These are phyloP conservation scores for Trichoderma atroviride DNA, from an alignment of 2,329 filamentous ascomycete genomes.

Conservation along the genomic window DNA sequence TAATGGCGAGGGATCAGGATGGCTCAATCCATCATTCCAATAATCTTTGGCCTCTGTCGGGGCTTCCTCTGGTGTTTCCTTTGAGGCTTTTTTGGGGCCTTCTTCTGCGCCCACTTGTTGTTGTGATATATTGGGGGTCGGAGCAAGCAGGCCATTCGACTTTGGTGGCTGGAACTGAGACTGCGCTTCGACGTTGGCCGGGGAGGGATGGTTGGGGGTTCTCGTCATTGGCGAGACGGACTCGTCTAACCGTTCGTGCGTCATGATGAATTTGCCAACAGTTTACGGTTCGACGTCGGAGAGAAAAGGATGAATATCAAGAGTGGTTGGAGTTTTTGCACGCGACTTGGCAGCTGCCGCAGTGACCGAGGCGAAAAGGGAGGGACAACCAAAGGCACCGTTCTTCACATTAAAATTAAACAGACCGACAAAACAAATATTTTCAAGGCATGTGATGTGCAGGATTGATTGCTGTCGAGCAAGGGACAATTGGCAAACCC, in stretches of 20 bases:
- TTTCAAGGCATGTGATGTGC: constrained; percentile 16
- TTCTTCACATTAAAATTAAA: neutral
- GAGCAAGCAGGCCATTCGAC: constrained; percentile 25
- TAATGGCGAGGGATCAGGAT: constrained; percentile 25
- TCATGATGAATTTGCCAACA: constrained; percentile 18
- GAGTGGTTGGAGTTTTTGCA: neutral
- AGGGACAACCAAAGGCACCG: constrained; percentile 5
- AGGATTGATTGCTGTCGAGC: neutral
- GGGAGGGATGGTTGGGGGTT: constrained; percentile 26
- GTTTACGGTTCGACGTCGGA: neutral
- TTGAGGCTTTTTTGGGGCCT: neutral
- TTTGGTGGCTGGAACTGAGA: constrained; percentile 23
- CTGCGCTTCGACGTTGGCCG: constrained; percentile 23
- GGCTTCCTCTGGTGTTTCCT: neutral
- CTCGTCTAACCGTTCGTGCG: constrained; percentile 23
- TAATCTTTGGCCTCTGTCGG: constrained; percentile 26
- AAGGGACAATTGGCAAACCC: neutral
- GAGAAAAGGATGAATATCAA: neutral
- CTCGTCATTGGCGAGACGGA: constrained; percentile 31
- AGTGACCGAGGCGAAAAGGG: constrained; percentile 20
- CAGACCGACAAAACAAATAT: neutral
- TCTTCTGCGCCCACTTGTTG: neutral
- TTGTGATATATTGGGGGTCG: constrained; percentile 7
- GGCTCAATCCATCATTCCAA: constrained; percentile 30
- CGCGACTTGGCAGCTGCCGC: constrained; percentile 12